Percentiles rank a stretch among this genome's conserved stretches.
These are phyloP conservation scores for Chlorella sp. DNA, from an alignment of 139 green algal species.

Conservation along the genomic window DNA sequence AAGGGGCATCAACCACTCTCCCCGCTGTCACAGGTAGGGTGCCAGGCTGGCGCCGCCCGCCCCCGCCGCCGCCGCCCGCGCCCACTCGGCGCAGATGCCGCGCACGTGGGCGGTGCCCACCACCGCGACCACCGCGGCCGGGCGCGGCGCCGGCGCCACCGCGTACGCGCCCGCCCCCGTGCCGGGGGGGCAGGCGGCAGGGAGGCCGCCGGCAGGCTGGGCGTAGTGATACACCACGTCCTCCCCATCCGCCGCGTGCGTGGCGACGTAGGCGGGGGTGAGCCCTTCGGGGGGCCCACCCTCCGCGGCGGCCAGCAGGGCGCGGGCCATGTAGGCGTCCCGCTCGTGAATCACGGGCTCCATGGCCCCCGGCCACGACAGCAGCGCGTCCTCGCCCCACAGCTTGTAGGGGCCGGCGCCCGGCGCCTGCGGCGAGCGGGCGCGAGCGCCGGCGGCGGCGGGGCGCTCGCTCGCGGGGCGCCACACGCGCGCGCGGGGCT, in stretches of 20 bases:
- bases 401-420: no score
- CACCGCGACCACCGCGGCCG: slow-evolving; percentile 69
- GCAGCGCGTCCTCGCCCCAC: slow-evolving; percentile 85
- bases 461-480: no score
- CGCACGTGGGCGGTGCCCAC: slow-evolving; percentile 86
- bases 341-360: slow-evolving; percentile 73
- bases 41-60: slow-evolving; percentile 9
- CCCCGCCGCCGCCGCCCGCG: slow-evolving; percentile 35
- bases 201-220: slow-evolving; percentile 52
- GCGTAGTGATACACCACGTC: slow-evolving; percentile 67
- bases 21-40: slow-evolving; percentile 15
- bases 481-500: no score
- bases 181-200: slow-evolving; percentile 47
- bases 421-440: no score
- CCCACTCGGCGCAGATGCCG: slow-evolving; percentile 74
- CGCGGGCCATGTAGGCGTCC: slow-evolving; percentile 82
- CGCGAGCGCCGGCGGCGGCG: no score
- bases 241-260: slow-evolving; percentile 31
- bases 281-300: slow-evolving; percentile 36
- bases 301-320: slow-evolving; percentile 56
- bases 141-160: slow-evolving; percentile 33
- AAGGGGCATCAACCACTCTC: no score
- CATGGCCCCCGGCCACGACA: slow-evolving; percentile 82
- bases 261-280: slow-evolving; percentile 54
- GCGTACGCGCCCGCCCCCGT: slow-evolving; percentile 71